Percentiles rank a stretch among this genome's conserved stretches.
phyloP scores from a whole-genome alignment of 1,284 basidiomycete species.

The Cryptococcus sp. region DNA sequence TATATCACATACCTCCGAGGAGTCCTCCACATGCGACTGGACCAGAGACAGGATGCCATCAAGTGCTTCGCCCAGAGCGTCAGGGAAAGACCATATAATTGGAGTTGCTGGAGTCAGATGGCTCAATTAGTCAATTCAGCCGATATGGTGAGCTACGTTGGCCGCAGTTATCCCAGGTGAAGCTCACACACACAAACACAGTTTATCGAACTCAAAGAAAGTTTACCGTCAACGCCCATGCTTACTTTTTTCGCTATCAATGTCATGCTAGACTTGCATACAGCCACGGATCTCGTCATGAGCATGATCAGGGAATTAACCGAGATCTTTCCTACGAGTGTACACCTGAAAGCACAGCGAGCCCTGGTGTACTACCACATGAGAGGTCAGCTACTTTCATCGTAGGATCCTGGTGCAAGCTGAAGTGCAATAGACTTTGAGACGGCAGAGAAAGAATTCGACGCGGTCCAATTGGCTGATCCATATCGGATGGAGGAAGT shows the following conservation, averaged over 20 bases:
- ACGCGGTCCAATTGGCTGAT: constrained; percentile 71
- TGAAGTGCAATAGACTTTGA: constrained; percentile 63
- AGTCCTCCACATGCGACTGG: constrained; percentile 70
- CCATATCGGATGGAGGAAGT: constrained; percentile 91
- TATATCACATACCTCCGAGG: constrained; percentile 85
- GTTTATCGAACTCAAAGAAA: constrained; percentile 46
- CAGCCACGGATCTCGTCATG: constrained; percentile 71
- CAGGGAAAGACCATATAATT: constrained; percentile 84
- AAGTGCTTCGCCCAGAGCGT: constrained; percentile 76
- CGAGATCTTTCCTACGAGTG: constrained; percentile 73
- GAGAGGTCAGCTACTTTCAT: constrained; percentile 59
- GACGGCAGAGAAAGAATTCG: constrained; percentile 75
- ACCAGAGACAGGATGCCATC: constrained; percentile 76
- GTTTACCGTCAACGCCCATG: constrained; percentile 40
- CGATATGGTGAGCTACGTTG: constrained; percentile 65
- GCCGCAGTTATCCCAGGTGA: background rate
- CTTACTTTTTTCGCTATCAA: constrained; percentile 76
- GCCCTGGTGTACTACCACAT: constrained; percentile 85
- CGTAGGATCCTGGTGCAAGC: constrained; percentile 7
- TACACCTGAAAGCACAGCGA: constrained; percentile 79
- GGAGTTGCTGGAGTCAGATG: constrained; percentile 85
- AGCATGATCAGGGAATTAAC: constrained; percentile 71
- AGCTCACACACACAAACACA: constrained; percentile 10
- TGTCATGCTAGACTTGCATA: constrained; percentile 84
- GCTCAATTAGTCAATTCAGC: constrained; percentile 75